Conservation (phyloP, 139 green algal species). For the Chlamydomonas sphaeroides region DNA sequence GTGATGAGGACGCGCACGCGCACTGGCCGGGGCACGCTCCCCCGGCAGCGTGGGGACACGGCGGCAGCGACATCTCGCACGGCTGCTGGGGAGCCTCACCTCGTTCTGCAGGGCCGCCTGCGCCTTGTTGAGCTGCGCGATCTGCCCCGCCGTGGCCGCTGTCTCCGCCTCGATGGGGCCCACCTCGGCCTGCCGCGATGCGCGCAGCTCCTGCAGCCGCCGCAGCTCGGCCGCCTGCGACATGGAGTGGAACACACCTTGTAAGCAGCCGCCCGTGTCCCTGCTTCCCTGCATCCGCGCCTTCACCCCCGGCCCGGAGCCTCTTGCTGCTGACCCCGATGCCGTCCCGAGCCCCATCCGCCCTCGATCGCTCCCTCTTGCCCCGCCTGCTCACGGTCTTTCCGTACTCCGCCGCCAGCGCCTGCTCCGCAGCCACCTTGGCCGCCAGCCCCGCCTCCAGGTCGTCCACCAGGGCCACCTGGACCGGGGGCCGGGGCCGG, state of each 20-base stretch:
- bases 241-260: too few relatives aligned
- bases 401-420: slow-evolving; percentile 56
- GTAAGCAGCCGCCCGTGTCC: too few relatives aligned
- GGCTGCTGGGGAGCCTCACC: too few relatives aligned
- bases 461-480: slow-evolving; percentile 21
- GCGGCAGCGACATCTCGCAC: too few relatives aligned
- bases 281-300: too few relatives aligned
- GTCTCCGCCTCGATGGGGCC: slow-evolving; percentile 65
- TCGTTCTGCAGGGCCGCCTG: slow-evolving; percentile 69
- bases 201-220: slow-evolving; percentile 59
- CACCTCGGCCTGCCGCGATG: slow-evolving; percentile 59
- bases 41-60: neutral
- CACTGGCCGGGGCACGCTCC: too few relatives aligned
- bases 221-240: slow-evolving; percentile 69
- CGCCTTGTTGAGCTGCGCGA: slow-evolving; percentile 79
- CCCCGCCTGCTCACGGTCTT: slow-evolving; percentile 55
- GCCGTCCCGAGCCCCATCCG: neutral
- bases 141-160: slow-evolving; percentile 61
- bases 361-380: neutral
- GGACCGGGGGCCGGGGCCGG: too few relatives aligned
- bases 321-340: neutral
- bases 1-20: too few relatives aligned
- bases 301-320: too few relatives aligned
- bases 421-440: slow-evolving; percentile 55
- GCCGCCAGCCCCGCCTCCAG: slow-evolving; percentile 47